Conservation (phyloP, 2,329 filamentous ascomycete species). For the Pseudogymnoascus sp. region DNA sequence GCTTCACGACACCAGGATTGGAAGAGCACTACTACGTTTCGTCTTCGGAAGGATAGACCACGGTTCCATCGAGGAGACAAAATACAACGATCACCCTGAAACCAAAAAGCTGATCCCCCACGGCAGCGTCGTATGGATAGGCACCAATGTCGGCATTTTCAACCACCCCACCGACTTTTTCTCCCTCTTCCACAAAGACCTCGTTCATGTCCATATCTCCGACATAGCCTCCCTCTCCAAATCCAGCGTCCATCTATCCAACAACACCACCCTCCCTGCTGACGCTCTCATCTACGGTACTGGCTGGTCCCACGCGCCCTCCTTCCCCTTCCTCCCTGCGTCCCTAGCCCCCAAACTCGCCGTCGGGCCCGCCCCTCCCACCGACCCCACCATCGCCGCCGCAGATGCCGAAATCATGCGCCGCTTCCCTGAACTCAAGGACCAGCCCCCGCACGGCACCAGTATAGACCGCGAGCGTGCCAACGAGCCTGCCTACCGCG, state of each 20-base stretch:
- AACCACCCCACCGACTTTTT: constrained; percentile 51
- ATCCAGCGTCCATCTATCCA: constrained; percentile 40
- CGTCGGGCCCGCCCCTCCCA: background rate
- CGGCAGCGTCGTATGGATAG: constrained; percentile 41
- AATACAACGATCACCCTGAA: constrained; percentile 44
- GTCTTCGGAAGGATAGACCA: constrained; percentile 49
- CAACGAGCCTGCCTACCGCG: constrained; percentile 27
- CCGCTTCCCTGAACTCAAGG: constrained; percentile 36
- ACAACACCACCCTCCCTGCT: constrained; percentile 37
- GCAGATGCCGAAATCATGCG: constrained; percentile 24
- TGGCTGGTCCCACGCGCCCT: constrained; percentile 46
- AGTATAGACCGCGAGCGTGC: constrained; percentile 22
- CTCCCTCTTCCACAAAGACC: constrained; percentile 41
- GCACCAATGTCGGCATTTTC: constrained; percentile 46
- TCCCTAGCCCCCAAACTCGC: constrained; percentile 9
- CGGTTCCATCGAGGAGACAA: constrained; percentile 44
- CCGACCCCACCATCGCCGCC: constrained; percentile 35
- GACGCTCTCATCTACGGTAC: constrained; percentile 47
- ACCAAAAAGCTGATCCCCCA: constrained; percentile 44
- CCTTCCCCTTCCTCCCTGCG: constrained; percentile 36
- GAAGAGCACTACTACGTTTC: constrained; percentile 43
- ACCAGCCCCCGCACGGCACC: constrained; percentile 36
- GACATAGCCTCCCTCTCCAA: constrained; percentile 39
- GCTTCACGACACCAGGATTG: constrained; percentile 41
- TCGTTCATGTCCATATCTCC: constrained; percentile 41